Evolutionary conservation across 345 rosid species (phyloP), one percentile per base, ranked within the genome.

Genomic region (Geranium brycei): DNA sequence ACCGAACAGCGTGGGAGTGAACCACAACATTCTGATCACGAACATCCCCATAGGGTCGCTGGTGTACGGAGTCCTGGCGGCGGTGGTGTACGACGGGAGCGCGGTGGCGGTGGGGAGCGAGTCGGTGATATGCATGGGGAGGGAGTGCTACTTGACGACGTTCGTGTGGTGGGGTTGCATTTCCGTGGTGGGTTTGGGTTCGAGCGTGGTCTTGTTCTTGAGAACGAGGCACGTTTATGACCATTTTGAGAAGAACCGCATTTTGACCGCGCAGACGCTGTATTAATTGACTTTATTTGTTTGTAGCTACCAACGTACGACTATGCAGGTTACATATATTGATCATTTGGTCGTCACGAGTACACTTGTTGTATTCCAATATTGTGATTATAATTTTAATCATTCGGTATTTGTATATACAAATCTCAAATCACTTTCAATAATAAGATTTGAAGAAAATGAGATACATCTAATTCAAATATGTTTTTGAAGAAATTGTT

Each of bases 1-100:
- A 51, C 96, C 96, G 0, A 90, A 85, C 61, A 90, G 92, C 62
- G 79, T 89, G 4, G 96, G 99, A 0, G 95, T 93, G 30, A 93
- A 93, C 76, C 99, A 93, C 80, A 93, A 93, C 71, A 86, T 93
- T 57, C 70, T 93, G 19, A 93, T 93, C 72, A 90, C 99, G 69
- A 93, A 93, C 65, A 93, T 90, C 62, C 97, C 96, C 0, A 61
- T 93, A 0, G 99, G 99, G 0, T 93, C 99, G 1, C 79, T 90
- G 55, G 66, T 88, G 56, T 93, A 88, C 40, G 99, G 99, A 3
- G 59, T 90, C 69, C 75, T 93, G n/a, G 97, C 97, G 10, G 99
- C 97, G 15, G 1, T 88, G 3, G 90, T 90, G 1, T 93, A 90
- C 38, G 99, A 93, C 65, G 69, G 82, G 0, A 84, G 81, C 72